A percentile compares a stretch with the other conserved stretches of the same genome.
Evolutionary conservation across 2,329 filamentous ascomycete genomes (phyloP).

Genomic region (Penicillium concentricum): DNA sequence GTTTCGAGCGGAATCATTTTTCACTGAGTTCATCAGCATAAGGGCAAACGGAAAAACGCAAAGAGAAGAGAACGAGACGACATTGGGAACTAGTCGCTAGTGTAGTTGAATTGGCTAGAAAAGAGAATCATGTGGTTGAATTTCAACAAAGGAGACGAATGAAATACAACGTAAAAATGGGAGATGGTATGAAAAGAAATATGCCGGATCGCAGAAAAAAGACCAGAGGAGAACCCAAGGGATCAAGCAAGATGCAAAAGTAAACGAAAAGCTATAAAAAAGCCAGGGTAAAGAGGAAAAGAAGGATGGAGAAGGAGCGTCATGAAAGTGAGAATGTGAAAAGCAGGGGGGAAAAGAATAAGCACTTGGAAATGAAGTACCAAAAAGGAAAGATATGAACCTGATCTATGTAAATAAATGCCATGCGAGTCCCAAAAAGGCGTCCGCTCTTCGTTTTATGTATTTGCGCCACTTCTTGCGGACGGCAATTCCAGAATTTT

Average conservation of each 20-base stretch:
- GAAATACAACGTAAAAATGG: slow-evolving; percentile 30
- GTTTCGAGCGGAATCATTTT: neutral
- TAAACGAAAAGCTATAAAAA: slow-evolving; percentile 18
- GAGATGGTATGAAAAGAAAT: slow-evolving; percentile 27
- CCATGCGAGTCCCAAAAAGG: slow-evolving; percentile 41
- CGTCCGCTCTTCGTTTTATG: slow-evolving; percentile 40
- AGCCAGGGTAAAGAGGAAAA: slow-evolving; percentile 15
- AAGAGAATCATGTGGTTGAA: slow-evolving; percentile 29
- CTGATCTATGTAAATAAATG: slow-evolving; percentile 40
- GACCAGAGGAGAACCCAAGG: slow-evolving; percentile 19
- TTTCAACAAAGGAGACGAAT: slow-evolving; percentile 34
- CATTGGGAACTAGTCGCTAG: slow-evolving; percentile 26
- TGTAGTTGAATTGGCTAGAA: slow-evolving; percentile 34
- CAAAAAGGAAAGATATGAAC: slow-evolving; percentile 34
- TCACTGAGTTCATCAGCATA: neutral
- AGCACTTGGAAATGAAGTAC: slow-evolving; percentile 14
- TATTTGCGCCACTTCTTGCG: slow-evolving; percentile 38
- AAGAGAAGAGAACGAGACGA: slow-evolving; percentile 7
- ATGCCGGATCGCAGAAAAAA: slow-evolving; percentile 22
- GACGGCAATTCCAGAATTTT: slow-evolving; percentile 33
- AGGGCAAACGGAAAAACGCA: neutral
- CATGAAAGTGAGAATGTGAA: slow-evolving; percentile 16
- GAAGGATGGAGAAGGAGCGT: slow-evolving; percentile 19
- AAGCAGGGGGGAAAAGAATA: slow-evolving; percentile 9
- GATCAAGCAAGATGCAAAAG: slow-evolving; percentile 22